A percentile compares a stretch with the other conserved stretches of the same genome.
phyloP scores from a whole-genome alignment of 257 asterid species.

The Solanum virginianum region DNA sequence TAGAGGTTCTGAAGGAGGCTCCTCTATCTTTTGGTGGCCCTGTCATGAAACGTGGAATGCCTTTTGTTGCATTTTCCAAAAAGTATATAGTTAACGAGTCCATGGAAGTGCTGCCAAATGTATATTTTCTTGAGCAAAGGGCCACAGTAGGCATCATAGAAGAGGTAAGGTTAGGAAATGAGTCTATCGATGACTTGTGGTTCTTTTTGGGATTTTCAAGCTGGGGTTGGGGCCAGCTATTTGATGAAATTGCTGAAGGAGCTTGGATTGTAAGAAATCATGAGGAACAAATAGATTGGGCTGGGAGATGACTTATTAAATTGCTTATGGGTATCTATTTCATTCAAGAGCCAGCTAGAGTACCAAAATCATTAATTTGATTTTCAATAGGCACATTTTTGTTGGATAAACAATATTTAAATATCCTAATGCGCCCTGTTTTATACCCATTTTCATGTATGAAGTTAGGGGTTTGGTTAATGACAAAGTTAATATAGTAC shows the following conservation, averaged over 20 bases:
- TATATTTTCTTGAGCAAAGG: constrained; percentile 50
- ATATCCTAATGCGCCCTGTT: not conserved
- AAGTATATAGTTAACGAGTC: constrained; percentile 20
- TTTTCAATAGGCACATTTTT: not conserved
- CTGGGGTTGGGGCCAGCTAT: constrained; percentile 84
- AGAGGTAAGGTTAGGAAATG: constrained; percentile 45
- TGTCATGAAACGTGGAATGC: constrained; percentile 59
- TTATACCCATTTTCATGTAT: not conserved
- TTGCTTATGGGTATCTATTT: not conserved
- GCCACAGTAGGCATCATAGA: constrained; percentile 31
- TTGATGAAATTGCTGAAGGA: constrained; percentile 73
- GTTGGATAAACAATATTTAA: not conserved
- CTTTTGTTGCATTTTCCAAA: constrained; percentile 55
- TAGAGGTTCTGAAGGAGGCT: constrained; percentile 42
- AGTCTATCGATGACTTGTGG: constrained; percentile 51
- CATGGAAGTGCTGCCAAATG: constrained; percentile 36
- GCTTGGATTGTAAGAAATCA: constrained; percentile 65
- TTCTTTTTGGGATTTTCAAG: constrained; percentile 68
- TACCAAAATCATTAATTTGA: not conserved
- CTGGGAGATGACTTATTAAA: constrained; percentile 14
- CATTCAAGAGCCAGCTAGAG: not conserved
- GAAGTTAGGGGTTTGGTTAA: not conserved
- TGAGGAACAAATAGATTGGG: constrained; percentile 45
- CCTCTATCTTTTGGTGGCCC: constrained; percentile 86
- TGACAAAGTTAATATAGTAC: not conserved